Evolutionary conservation across 2,329 filamentous ascomycete species (phyloP), one percentile per base, ranked within the genome.

Genomic region (Colletotrichum tamarilloi): DNA sequence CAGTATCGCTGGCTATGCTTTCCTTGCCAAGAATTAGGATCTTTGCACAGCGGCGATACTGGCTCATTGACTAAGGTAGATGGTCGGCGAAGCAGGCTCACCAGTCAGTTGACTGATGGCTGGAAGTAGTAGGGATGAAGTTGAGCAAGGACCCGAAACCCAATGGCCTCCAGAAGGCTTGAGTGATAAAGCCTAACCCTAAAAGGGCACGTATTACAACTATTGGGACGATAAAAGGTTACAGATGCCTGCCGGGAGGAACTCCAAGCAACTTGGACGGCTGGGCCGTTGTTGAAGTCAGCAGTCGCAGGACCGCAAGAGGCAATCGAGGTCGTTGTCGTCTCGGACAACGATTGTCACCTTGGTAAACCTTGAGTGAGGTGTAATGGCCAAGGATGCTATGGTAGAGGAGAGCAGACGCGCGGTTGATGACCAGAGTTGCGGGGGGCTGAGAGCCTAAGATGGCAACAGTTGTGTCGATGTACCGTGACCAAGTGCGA

Each of bases 141-240:
- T 42, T 30, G 42, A 60, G 53, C 59, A 69, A 68, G 60, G 66
- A 52, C 16, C 59, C 59, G 66, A 64, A 56, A 58, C 66, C 30
- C 28, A 28, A 38, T 30, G 26, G 32, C 46, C 53, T 32, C 14
- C 30, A 38, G 59, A 32, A 60, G 38, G 59, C 38, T 55, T n/a
- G 60, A 59, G 66, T 63, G 22, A 69, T n/a, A 30, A 59, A 53
- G n/a, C 19, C 38, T 58, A 64, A 46, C 55, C 46, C 55, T 52
- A 26, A 56, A 52, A 22, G n/a, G 38, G 35, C 28, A 69, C 38
- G 30, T 46, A 56, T 8, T 59, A 52, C 30, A 5, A 26, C 32
- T 30, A 60, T 71, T 73, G 46, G 42, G 71, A 73, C 57, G 66
- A 66, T 30, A 64, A 55, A 65, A 70, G 26, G 67, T 66, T 71